phyloP scores from a whole-genome alignment of 164 flowering plant species.

The Stephania yunnanensis region DNA sequence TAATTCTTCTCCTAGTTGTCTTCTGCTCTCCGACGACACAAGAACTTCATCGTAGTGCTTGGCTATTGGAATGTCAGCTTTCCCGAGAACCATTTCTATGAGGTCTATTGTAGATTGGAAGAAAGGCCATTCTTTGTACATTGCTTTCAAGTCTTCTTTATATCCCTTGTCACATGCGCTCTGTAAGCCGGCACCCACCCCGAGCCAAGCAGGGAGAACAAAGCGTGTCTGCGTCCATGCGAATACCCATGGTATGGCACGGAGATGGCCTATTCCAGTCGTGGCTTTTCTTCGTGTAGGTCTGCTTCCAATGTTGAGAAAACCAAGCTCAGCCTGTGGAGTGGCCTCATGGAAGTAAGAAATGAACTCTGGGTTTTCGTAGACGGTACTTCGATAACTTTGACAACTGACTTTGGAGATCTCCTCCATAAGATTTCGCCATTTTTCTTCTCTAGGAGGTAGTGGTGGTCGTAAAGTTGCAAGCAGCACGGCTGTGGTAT shows the following conservation, averaged over 20 bases:
- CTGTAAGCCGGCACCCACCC: conserved; percentile 82
- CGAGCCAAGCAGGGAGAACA: conserved; percentile 96
- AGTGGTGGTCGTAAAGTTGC: conserved; percentile 80
- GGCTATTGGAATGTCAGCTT: conserved; percentile 71
- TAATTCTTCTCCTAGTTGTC: conserved; percentile 57
- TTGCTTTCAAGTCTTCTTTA: conserved; percentile 60
- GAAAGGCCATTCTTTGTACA: conserved; percentile 97
- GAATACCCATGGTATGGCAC: conserved; percentile 93
- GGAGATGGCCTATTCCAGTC: conserved; percentile 75
- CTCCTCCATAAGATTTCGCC: conserved; percentile 89
- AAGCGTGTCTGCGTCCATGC: conserved; percentile 97
- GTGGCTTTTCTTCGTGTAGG: conserved; percentile 78
- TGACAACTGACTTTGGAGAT: conserved; percentile 76
- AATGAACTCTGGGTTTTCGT: conserved; percentile 84
- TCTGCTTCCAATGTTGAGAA: conserved; percentile 93
- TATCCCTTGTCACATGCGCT: conserved; percentile 75
- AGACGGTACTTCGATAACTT: conserved; percentile 70
- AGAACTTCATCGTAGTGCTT: conserved; percentile 85
- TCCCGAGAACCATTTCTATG: conserved; percentile 92
- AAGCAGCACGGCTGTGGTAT: conserved; percentile 90
- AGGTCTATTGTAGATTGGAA: conserved; percentile 85
- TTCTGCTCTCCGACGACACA: conserved; percentile 64
- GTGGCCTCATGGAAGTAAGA: conserved; percentile 92
- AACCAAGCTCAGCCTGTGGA: conserved; percentile 92
- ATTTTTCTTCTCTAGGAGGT: conserved; percentile 83